Percentiles rank a stretch among this genome's conserved stretches.
Evolutionary conservation across 352 stramenopile genomes (phyloP).

Genomic region (Paralagenidium karlingii): DNA sequence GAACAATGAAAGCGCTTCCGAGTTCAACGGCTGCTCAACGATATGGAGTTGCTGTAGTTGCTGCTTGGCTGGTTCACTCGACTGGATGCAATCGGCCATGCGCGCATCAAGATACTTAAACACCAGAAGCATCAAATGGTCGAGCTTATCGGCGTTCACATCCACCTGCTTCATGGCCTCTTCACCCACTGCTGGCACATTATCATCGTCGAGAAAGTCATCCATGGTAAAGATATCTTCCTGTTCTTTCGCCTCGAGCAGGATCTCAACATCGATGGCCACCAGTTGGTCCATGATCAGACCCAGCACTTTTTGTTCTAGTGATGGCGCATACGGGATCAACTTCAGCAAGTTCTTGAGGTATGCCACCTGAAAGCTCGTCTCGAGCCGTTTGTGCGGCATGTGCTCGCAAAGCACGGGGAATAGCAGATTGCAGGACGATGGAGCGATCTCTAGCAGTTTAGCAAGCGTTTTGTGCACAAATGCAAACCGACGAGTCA

Average conservation of each 20-base stretch:
- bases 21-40: constrained; percentile 1
- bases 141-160: constrained; percentile 80
- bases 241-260: constrained; percentile 75
- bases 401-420: constrained; percentile 65
- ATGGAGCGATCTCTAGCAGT: constrained; percentile 57
- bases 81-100: too few species aligned
- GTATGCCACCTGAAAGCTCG: constrained; percentile 49
- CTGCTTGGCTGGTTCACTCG: constrained; percentile 16
- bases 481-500: constrained; percentile 39
- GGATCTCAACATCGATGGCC: constrained; percentile 83
- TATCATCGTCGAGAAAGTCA: constrained; percentile 42
- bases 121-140: constrained; percentile 81
- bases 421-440: constrained; percentile 66
- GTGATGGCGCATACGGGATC: constrained; percentile 39
- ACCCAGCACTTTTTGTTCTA: constrained; percentile 73
- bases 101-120: constrained; percentile 84
- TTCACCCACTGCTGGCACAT: constrained; percentile 2
- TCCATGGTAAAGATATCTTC: constrained; percentile 76
- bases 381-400: constrained; percentile 72
- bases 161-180: constrained; percentile 31
- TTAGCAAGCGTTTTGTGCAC: constrained; percentile 49
- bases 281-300: constrained; percentile 80
- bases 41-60: neutral
- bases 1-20: constrained; percentile 50
- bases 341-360: constrained; percentile 59